Evolutionary conservation across 495 filamentous ascomycete species (phyloP).

Genomic region (Mytilinidion resinicola): DNA sequence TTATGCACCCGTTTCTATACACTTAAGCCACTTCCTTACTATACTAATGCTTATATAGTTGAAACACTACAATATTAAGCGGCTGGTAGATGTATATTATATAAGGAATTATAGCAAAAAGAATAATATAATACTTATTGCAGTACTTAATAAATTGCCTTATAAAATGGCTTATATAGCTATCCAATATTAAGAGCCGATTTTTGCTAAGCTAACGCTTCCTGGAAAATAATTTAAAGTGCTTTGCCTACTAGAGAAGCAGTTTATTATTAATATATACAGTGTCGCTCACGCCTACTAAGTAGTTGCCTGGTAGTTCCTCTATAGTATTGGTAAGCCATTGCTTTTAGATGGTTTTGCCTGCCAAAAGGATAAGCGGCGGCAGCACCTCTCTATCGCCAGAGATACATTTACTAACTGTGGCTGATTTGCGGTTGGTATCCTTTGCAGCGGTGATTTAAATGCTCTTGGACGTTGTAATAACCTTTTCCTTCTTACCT

Average conservation of each 20-base stretch:
- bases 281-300: too few relatives aligned
- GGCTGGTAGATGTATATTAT: too few relatives aligned
- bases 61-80: too few relatives aligned
- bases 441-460: background rate
- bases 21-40: too few relatives aligned
- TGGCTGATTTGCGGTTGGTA: background rate
- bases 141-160: background rate
- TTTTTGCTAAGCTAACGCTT: background rate
- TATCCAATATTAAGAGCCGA: background rate
- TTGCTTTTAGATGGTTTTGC: too few relatives aligned
- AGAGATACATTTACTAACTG: background rate
- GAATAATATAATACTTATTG: too few relatives aligned
- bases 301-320: too few relatives aligned
- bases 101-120: too few relatives aligned
- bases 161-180: background rate
- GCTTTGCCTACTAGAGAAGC: too few relatives aligned
- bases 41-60: too few relatives aligned
- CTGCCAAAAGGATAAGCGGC: background rate
- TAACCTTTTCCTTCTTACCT: background rate
- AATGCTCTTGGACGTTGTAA: background rate
- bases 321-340: too few relatives aligned
- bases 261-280: too few relatives aligned
- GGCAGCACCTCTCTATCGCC: background rate
- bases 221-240: background rate
- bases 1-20: background rate